A percentile compares a stretch with the other conserved stretches of the same genome.
Conservation (phyloP, 208 protist species). For the Vickermania ingenoplastis region DNA sequence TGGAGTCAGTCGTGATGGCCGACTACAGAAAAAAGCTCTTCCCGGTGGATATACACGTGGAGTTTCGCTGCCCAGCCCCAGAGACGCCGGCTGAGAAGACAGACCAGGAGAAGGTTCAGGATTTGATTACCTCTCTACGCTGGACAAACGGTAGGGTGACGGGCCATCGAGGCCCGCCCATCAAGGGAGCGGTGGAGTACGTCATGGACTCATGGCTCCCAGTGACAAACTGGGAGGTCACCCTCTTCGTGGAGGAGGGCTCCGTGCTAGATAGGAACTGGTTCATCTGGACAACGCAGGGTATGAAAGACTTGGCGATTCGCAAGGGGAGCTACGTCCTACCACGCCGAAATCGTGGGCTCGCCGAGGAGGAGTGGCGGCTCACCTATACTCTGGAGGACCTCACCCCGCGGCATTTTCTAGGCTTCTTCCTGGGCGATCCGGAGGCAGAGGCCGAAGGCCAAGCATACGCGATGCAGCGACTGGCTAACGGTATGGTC, state of each 20-base stretch:
- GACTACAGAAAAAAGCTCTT: slow-evolving; percentile 19
- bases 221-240: slow-evolving; percentile 33
- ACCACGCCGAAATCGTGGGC: background rate
- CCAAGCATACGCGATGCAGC: background rate
- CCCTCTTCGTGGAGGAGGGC: slow-evolving; percentile 42
- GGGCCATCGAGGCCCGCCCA: background rate
- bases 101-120: background rate
- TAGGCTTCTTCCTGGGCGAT: background rate
- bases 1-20: slow-evolving; percentile 14
- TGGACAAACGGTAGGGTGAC: background rate
- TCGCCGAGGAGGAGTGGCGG: background rate
- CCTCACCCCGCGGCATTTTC: background rate
- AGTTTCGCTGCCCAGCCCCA: slow-evolving; percentile 10
- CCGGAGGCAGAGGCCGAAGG: background rate
- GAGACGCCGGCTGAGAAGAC: background rate
- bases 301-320: slow-evolving; percentile 11
- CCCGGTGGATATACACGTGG: slow-evolving; percentile 30
- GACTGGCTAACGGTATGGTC: background rate
- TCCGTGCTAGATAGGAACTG: slow-evolving; percentile 31
- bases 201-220: slow-evolving; percentile 48
- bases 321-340: slow-evolving; percentile 5
- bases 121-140: background rate
- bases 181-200: background rate
- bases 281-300: slow-evolving; percentile 33
- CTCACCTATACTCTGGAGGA: background rate